Conservation (phyloP, 2,329 filamentous ascomycete genomes). For the Aspergillus melleus region DNA sequence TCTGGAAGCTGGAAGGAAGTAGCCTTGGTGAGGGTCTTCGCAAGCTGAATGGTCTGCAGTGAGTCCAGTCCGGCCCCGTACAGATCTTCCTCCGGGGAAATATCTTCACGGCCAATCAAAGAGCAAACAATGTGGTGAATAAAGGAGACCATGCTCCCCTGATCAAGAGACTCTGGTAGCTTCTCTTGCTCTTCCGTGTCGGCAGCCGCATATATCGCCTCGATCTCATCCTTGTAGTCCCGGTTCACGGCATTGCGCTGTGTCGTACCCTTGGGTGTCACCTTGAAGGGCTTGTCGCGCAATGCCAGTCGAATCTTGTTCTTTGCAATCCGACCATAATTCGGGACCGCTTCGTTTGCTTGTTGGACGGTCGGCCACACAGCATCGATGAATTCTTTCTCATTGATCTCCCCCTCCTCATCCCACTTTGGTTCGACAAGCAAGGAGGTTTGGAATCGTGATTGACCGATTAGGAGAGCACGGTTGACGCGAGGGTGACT, state of each 20-base stretch:
- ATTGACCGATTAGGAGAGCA: conserved; percentile 38
- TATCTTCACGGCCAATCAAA: conserved; percentile 10
- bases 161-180: neutral
- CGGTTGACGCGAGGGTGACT: conserved; percentile 34
- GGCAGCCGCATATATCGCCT: conserved; percentile 42
- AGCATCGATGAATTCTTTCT: conserved; percentile 36
- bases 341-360: conserved; percentile 44
- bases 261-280: conserved; percentile 49
- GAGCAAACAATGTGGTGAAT: conserved; percentile 8
- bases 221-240: conserved; percentile 49
- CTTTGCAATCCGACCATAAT: conserved; percentile 46
- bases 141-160: neutral
- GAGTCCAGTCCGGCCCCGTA: conserved; percentile 29
- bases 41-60: conserved; percentile 26
- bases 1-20: neutral
- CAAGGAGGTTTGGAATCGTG: conserved; percentile 37
- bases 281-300: conserved; percentile 45
- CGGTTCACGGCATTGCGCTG: conserved; percentile 43
- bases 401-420: conserved; percentile 5
- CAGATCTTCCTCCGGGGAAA: conserved; percentile 19
- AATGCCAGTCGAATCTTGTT: conserved; percentile 45
- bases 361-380: conserved; percentile 49
- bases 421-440: conserved; percentile 35
- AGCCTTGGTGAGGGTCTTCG: conserved; percentile 12
- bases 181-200: conserved; percentile 3